Base-by-base conservation (phyloP, 768 basidiomycete genomes). In the Gautieria morchelliformis region DNA sequence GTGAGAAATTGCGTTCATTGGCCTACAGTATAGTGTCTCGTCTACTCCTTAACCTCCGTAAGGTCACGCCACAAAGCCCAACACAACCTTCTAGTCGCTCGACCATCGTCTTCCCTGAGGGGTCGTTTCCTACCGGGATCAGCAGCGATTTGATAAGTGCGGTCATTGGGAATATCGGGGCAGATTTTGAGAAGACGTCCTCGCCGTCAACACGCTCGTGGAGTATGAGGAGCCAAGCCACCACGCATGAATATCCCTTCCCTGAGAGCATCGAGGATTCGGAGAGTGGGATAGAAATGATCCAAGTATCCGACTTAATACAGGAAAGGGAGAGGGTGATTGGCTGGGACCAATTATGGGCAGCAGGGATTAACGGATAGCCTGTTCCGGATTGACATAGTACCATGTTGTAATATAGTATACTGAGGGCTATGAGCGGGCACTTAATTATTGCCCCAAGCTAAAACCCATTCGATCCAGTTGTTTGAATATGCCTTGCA, bases 11-110 rank as follows among this genome's bases (percentile, higher is more conserved):
- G n/a, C 17, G 8, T 12, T 52, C 15, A 27, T 19, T 39, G 12
- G 32, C 24, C 15, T 49, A 14, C 2, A 52, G 51, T 11, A 52
- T 52, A 4, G 19, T 22, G 2, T 52, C 51, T 40, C 51, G 51
- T 33, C 35, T 52, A 52, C 37, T 52, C 17, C 51, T 52, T 19
- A 52, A 52, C 24, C 37, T 52, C 20, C 32, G 51, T n/a, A 52
- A 22, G 14, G 51, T 35, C 20, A 17, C 19, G 2, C 51, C 17
- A 22, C 27, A 37, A 15, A 30, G 15, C n/a, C 48, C 14, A 17
- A 30, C 12, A 10, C 15, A 3, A 10, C 17, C 48, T 30, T 30
- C 48, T 30, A 30, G 24, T 17, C 32, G 32, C 27, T 35, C 20
- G n/a, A 19, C 51, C 17, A 52, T 37, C 3, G 17, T 14, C 51